Percentiles rank a stretch among this genome's conserved stretches.
Conservation (phyloP, 1,284 basidiomycete genomes). For the Pseudozyma sp. region DNA sequence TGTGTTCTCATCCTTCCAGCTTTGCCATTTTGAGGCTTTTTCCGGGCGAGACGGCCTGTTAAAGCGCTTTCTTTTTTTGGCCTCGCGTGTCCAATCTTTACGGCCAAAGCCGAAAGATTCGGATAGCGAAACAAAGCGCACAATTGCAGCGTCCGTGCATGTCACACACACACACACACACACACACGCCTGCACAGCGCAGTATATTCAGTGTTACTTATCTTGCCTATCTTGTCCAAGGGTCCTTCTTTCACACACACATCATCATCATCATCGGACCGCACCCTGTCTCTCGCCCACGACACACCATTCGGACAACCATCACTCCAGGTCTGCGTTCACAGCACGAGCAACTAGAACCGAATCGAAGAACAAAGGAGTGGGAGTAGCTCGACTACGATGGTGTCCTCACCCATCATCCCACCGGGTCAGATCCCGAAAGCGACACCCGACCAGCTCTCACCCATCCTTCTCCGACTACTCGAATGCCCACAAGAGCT, state of each 20-base stretch:
- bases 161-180: conserved; percentile 5
- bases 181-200: background rate
- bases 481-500: conserved; percentile 47
- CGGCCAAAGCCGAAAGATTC: conserved; percentile 34
- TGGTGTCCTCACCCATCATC: conserved; percentile 29
- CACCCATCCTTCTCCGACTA: conserved; percentile 51
- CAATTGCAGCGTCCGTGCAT: conserved; percentile 22
- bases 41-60: background rate
- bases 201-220: too few species aligned
- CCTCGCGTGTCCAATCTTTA: conserved; percentile 17
- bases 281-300: background rate
- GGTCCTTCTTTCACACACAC: too few species aligned
- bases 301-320: background rate
- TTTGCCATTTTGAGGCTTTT: background rate
- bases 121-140: background rate
- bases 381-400: too few species aligned
- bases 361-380: too few species aligned
- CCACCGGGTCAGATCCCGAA: conserved; percentile 47
- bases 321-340: background rate
- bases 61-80: conserved; percentile 6
- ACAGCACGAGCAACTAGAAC: too few species aligned
- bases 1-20: conserved; percentile 3
- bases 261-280: too few species aligned
- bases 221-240: too few species aligned
- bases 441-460: conserved; percentile 49